Evolutionary conservation across 1,284 basidiomycete species (phyloP), one percentile per base, ranked within the genome.

Genomic region (Veloporphyrellus conicus): DNA sequence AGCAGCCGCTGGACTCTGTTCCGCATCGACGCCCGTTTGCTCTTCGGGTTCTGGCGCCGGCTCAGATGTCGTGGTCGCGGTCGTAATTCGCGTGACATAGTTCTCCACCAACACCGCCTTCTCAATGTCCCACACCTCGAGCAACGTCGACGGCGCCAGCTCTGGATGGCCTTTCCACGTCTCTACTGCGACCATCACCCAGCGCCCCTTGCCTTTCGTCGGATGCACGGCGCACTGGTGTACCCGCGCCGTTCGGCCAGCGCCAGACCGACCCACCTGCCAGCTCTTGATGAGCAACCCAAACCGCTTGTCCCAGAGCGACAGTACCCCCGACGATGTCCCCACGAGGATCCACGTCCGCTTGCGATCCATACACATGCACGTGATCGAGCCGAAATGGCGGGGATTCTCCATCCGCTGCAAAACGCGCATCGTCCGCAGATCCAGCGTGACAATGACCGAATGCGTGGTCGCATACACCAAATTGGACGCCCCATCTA

Each of bases 301-400:
- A 56, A 98, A 98, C 3, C 95, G 83, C 43, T 93, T 78, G 69
- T 99, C 95, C 93, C 94, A 98, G 1, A 98, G 75, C 3, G 85
- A 83, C 7, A 98, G 70, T 9, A 85, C 78, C 5, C 95, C 95
- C 1, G 79, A 80, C 3, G 87, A 81, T 1, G 94, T 95, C 2
- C 92, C 94, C 25, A 90, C 82, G 6, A 95, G 74, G 29, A 93
- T 73, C 95, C 95, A 98, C 4, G 87, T 79, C 22, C 80, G 79
- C 56, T 87, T 87, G 22, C 81, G 79, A 61, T 94, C 91, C 29
- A 92, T 67, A 56, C 90, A 95, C 43, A 96, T 67, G 41, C 84
- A 82, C 0, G 91, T 88, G 44, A 97, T 88, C 0, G 92, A 82
- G 0, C 95, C 95, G 50, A 83, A 78, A 58, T 95, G 89, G 19